Percentiles rank a stretch among this genome's conserved stretches.
These are phyloP conservation scores for Yamagishiella unicocca DNA, from an alignment of 139 green algal genomes.

Conservation along the genomic window DNA sequence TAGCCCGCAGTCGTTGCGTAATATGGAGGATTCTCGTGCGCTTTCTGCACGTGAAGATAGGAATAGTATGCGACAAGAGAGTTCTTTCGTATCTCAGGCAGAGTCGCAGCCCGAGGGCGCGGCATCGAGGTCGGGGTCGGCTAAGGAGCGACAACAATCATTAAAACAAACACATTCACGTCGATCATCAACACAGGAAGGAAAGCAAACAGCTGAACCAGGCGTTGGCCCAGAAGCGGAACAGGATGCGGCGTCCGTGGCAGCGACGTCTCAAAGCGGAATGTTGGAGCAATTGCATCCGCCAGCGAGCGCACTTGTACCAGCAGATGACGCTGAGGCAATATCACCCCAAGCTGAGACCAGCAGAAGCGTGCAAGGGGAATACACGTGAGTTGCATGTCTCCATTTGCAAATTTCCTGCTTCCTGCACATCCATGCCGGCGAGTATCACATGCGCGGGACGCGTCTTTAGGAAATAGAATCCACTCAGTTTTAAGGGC, in stretches of 20 bases:
- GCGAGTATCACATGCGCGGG: too few relatives aligned
- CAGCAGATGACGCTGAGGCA: neutral
- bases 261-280: neutral
- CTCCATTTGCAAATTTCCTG: too few relatives aligned
- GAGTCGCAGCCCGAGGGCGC: neutral
- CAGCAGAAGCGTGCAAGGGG: neutral
- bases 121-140: neutral
- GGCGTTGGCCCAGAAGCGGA: neutral
- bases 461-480: too few relatives aligned
- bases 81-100: neutral
- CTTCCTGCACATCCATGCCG: too few relatives aligned
- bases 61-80: neutral
- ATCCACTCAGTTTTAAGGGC: too few relatives aligned
- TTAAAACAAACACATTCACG: neutral
- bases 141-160: neutral
- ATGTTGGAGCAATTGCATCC: neutral
- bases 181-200: neutral
- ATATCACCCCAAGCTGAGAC: neutral
- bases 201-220: neutral
- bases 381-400: slow-evolving; percentile 25
- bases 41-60: neutral
- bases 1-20: too few relatives aligned
- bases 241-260: neutral
- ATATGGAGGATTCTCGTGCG: neutral
- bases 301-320: neutral